Conservation (phyloP, 371 early-diverging fungal species). For the Mucor piriformis region DNA sequence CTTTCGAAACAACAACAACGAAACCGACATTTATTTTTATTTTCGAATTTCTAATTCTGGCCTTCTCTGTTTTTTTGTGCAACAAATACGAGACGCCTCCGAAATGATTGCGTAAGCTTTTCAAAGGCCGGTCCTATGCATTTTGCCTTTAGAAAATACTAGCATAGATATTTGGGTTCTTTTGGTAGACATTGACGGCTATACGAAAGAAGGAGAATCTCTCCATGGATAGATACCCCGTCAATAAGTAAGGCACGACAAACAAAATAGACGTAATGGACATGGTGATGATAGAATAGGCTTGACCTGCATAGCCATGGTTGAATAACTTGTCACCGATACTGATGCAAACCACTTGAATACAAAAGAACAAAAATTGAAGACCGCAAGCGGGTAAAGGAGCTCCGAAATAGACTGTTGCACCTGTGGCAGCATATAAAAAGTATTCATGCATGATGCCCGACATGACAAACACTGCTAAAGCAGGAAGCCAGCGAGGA, state of each 20-base stretch:
- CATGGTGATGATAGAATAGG: conserved; percentile 35
- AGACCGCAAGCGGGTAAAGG: conserved; percentile 30
- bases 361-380: conserved; percentile 36
- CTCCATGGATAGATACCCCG: conserved; percentile 23
- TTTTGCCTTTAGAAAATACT: conserved; percentile 13
- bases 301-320: conserved; percentile 18
- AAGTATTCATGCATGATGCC: conserved; percentile 51
- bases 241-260: conserved; percentile 31
- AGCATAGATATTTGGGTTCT: neutral
- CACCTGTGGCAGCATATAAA: conserved; percentile 34
- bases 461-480: conserved; percentile 42
- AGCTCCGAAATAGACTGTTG: conserved; percentile 23
- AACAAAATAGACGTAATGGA: conserved; percentile 24
- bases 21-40: no score
- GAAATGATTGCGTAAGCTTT: no score
- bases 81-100: no score
- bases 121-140: no score
- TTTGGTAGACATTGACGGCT: conserved; percentile 2
- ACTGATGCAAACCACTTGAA: conserved; percentile 30
- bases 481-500: conserved; percentile 28
- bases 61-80: no score
- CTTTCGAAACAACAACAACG: no score
- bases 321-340: conserved; percentile 35
- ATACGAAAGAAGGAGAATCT: conserved; percentile 19
- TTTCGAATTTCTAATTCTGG: no score